A percentile compares a stretch with the other conserved stretches of the same genome.
phyloP scores from a whole-genome alignment of 176 grass and related monocot species.

The Chrysopogon serrulatus region DNA sequence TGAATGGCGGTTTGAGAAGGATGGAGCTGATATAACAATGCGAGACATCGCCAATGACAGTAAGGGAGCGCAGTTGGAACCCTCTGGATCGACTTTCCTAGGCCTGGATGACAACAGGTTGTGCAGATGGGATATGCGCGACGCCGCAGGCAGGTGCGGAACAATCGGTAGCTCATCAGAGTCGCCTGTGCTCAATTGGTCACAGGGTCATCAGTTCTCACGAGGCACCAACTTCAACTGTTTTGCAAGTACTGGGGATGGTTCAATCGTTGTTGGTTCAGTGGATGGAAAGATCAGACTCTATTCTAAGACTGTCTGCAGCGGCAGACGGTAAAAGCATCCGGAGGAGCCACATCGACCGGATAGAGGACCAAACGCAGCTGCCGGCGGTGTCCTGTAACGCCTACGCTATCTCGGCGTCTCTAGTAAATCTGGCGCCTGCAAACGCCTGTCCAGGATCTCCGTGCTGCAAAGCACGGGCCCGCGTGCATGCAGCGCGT shows the following conservation, averaged over 20 bases:
- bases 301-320: too few relatives aligned
- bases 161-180: conserved; percentile 57
- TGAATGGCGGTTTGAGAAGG: conserved; percentile 85
- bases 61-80: conserved; percentile 77
- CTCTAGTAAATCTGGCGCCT: too few relatives aligned
- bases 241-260: conserved; percentile 88
- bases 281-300: conserved; percentile 87
- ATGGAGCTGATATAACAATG: conserved; percentile 73
- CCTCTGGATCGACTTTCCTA: conserved; percentile 79
- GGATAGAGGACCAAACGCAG: too few relatives aligned
- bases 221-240: conserved; percentile 87
- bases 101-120: conserved; percentile 83
- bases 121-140: conserved; percentile 94
- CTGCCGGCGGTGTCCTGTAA: too few relatives aligned
- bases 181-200: conserved; percentile 74
- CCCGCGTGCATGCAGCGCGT: too few relatives aligned
- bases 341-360: too few relatives aligned
- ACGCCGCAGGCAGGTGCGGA: conserved; percentile 68
- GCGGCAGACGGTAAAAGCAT: too few relatives aligned
- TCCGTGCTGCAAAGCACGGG: too few relatives aligned
- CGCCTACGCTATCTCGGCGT: too few relatives aligned
- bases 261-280: conserved; percentile 81
- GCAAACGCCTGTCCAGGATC: too few relatives aligned
- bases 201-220: conserved; percentile 86
- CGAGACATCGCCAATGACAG: conserved; percentile 82